Base-by-base conservation (phyloP, 306 rosid genomes). In the Gastrolobium bilobum region DNA sequence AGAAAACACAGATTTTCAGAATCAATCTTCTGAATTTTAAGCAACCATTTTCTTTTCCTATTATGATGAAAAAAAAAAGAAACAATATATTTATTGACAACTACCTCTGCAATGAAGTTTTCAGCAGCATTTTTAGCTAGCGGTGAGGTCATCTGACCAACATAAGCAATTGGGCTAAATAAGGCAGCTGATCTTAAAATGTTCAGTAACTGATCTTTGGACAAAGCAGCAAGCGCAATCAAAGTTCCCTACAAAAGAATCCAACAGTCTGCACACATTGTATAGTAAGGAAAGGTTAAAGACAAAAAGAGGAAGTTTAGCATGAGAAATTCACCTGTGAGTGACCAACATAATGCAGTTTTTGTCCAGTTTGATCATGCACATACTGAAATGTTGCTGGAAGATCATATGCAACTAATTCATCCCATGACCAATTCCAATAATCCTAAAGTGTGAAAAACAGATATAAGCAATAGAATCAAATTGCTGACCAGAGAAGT, bases 351-450 rank as follows among this genome's bases (percentile, higher is more conserved):
- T 92, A 95, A 78, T 92, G 94, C 54, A 90, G 59, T 60, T 85
- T 95, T 82, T 95, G 92, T 65, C 94, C 87, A 38, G 99, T 79
- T 84, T 86, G 89, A 87, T 86, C 74, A 75, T 81, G 87, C 71
- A 95, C 98, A 84, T 95, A 87, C 73, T 86, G 82, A 75, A 92
- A 68, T 51, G 94, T 91, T 26, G 96, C 92, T 14, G 99, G 95
- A 70, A 95, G 90, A 85, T 95, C 99, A 82, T 88, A 86, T 54
- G 97, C 90, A 6, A 91, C 98, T 50, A 95, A 80, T 85, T 93
- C 98, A 93, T 95, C 98, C 99, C 99, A 95, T 66, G 99, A 88
- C 99, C 97, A 95, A 63, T 95, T 68, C 99, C 97, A 95, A 47
- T 88, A 95, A 73, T 72, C 89, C 86, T 83, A 65, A 65, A 72